Percentiles rank a stretch among this genome's conserved stretches.
phyloP scores from a whole-genome alignment of 176 grass and related monocot genomes.

The Triticum timopheevii region DNA sequence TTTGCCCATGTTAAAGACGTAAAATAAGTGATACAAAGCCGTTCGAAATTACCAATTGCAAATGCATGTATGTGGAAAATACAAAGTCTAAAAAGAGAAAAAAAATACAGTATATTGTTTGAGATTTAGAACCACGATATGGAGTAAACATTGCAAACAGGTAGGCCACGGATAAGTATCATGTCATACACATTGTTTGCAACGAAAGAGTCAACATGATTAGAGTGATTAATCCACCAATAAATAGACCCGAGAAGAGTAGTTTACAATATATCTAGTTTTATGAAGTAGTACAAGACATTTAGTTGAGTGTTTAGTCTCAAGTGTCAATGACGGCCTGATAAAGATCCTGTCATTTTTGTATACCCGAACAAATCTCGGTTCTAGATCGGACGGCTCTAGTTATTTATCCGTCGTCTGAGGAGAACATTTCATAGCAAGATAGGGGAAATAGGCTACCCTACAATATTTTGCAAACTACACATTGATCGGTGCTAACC shows the following conservation, averaged over 20 bases:
- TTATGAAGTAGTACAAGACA: not conserved
- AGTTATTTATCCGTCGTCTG: too few species aligned
- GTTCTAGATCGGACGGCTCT: not conserved
- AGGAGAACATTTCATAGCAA: too few species aligned
- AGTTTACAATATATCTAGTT: not conserved
- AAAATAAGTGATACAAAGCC: not conserved
- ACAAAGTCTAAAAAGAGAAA: not conserved
- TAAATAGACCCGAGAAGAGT: too few species aligned
- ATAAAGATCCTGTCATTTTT: not conserved
- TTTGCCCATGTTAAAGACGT: not conserved
- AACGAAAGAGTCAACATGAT: not conserved
- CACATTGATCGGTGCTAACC: not conserved
- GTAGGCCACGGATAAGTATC: not conserved
- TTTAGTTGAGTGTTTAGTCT: not conserved
- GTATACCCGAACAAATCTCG: not conserved
- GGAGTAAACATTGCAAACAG: not conserved
- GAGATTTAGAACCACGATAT: not conserved
- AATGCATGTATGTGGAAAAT: not conserved
- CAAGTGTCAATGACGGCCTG: not conserved
- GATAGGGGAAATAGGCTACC: too few species aligned
- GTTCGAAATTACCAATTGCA: not conserved
- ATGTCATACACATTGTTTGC: not conserved
- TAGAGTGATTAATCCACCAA: not conserved
- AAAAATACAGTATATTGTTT: too few species aligned
- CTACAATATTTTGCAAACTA: not conserved